These are phyloP conservation scores for Phlebiopsis gigantea DNA, from an alignment of 768 basidiomycete species.

Conservation along the genomic window DNA sequence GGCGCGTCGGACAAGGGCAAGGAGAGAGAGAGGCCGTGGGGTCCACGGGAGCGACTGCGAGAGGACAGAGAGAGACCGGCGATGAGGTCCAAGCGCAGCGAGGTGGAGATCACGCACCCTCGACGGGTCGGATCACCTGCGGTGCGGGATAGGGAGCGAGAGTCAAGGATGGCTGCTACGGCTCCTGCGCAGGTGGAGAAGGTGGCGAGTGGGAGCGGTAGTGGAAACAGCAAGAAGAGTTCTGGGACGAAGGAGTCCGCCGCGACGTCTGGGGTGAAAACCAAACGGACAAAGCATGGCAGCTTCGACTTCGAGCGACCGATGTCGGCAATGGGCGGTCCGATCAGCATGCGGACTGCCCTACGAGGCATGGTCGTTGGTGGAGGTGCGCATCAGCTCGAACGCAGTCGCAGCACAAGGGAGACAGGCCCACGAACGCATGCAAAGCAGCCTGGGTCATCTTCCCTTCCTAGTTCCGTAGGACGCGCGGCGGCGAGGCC, in stretches of 20 bases:
- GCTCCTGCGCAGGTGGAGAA: slow-evolving; percentile 22
- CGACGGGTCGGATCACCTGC: slow-evolving; percentile 21
- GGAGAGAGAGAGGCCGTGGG: slow-evolving; percentile 17
- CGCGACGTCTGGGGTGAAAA: slow-evolving; percentile 5
- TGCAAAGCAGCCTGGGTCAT: background rate
- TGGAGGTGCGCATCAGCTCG: slow-evolving; percentile 9
- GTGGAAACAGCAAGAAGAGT: slow-evolving; percentile 19
- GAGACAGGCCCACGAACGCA: slow-evolving; percentile 1
- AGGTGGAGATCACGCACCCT: slow-evolving; percentile 20
- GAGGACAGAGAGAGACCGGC: slow-evolving; percentile 24
- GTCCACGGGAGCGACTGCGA: slow-evolving; percentile 12
- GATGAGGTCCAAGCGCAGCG: slow-evolving; percentile 11
- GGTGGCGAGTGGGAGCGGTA: slow-evolving; percentile 21
- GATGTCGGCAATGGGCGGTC: slow-evolving; percentile 22
- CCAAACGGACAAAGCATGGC: slow-evolving; percentile 52
- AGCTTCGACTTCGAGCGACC: slow-evolving; percentile 78
- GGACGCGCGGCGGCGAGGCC: slow-evolving; percentile 5
- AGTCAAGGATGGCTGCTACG: slow-evolving; percentile 12
- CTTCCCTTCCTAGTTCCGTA: slow-evolving; percentile 6
- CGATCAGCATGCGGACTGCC: slow-evolving; percentile 16
- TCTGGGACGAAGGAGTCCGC: slow-evolving; percentile 14
- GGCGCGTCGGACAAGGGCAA: slow-evolving; percentile 19
- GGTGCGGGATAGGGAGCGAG: slow-evolving; percentile 19
- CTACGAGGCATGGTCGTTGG: slow-evolving; percentile 19
- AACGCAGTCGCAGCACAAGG: slow-evolving; percentile 19